Base-by-base conservation (phyloP, 1,139 yeast species). In the Barnettozyma hawaiiensis region DNA sequence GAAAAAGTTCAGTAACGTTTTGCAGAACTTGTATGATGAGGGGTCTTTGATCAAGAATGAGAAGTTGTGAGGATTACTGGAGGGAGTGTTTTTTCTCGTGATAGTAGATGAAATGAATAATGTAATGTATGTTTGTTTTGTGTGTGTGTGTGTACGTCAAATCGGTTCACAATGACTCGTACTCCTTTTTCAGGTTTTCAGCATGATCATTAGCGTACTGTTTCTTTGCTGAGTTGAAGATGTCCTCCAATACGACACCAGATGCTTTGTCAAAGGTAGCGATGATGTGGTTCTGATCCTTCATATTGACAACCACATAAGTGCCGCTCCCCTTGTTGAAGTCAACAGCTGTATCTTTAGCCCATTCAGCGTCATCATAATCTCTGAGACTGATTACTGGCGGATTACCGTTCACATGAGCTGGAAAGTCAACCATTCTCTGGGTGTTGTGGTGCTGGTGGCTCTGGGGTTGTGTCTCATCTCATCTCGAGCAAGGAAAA, bases 351-450 rank as follows among this genome's bases (percentile, higher is more conserved):
- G 81, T 74, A 32, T 70, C 61, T 4, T 57, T 49, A 2, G 78
- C 77, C 81, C 81, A 76, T 2, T 65, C 60, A 2, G 80, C 80
- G n/a, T 50, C 60, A 45, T 76, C 81, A 51, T 75, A 76, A 33
- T 73, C 69, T 35, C 51, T 52, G 26, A 76, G 61, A 2, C 74
- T 55, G 22, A 76, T 52, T 19, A 64, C 62, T n/a, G 77, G 78
- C 9, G 79, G 78, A 31, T 65, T 54, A 4, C 73, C 75, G 51
- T 75, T 61, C 2, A 68, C 63, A 44, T 66, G 70, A 20, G 56
- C 61, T 23, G 80, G 80, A 34, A 53, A 58, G 23, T 47, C 40
- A 8, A 41, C 44, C 57, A 52, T 54, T 31, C 8, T 43, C 14
- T 24, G n/a, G 21, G 26, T 7, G 21, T n/a, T 7, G 14, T 7